Evolutionary conservation across 2,329 filamentous ascomycete genomes (phyloP).

Genomic region (Ophiostoma ulmi): DNA sequence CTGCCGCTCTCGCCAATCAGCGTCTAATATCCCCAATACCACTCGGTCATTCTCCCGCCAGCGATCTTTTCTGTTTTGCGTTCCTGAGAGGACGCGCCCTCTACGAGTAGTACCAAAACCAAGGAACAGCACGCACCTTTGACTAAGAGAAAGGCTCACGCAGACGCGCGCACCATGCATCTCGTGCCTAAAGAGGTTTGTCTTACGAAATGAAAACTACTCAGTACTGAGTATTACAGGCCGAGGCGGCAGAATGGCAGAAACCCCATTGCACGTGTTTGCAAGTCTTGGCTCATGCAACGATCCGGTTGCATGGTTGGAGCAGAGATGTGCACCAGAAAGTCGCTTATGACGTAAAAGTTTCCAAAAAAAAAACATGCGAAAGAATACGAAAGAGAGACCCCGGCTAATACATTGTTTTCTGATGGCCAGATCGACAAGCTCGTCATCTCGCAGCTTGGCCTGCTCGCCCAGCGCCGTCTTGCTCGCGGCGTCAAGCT

Average conservation of each 20-base stretch:
- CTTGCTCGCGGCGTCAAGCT: conserved; percentile 82
- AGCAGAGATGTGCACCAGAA: conserved; percentile 4
- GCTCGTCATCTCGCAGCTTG: conserved; percentile 85
- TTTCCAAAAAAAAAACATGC: neutral
- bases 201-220: conserved; percentile 18
- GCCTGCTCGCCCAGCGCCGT: conserved; percentile 78
- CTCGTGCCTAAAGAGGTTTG: conserved; percentile 37
- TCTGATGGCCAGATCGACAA: conserved; percentile 70
- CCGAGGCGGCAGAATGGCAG: neutral
- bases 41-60: neutral
- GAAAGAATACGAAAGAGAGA: neutral
- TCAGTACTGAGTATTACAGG: neutral
- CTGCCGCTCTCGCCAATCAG: neutral
- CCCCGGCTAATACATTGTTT: neutral
- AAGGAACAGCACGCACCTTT: neutral
- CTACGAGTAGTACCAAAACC: neutral
- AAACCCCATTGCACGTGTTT: neutral
- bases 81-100: neutral
- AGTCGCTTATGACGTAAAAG: conserved; percentile 4
- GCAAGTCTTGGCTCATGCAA: neutral
- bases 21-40: neutral
- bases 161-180: conserved; percentile 32
- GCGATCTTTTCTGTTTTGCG: conserved; percentile 5
- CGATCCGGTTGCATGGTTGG: neutral
- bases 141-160: neutral